Conservation (phyloP, 148 eudicot species). For the Fallopia convolvulus region DNA sequence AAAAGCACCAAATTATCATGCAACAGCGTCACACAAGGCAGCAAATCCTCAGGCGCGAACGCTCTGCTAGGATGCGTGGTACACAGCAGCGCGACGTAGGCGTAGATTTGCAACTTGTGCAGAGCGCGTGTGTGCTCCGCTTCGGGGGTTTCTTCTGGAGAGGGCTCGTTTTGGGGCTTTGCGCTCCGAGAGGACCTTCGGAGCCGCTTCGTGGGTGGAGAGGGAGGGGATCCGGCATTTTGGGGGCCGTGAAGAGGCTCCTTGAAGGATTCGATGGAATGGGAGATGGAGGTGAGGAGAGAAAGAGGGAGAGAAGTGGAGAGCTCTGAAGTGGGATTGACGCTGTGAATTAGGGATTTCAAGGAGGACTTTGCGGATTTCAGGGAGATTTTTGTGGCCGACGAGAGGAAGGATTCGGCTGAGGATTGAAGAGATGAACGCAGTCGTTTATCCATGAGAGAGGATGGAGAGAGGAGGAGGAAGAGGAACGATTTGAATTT, state of each 20-base stretch:
- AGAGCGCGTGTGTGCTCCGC: slow-evolving; percentile 8
- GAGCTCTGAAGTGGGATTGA: slow-evolving; percentile 38
- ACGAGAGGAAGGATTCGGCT: slow-evolving; percentile 61
- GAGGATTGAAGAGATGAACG: slow-evolving; percentile 70
- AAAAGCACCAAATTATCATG: slow-evolving; percentile 75
- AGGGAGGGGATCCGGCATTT: slow-evolving; percentile 24
- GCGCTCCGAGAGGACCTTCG: slow-evolving; percentile 40
- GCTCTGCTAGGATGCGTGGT: slow-evolving; percentile 47
- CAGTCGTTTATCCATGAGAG: slow-evolving; percentile 77
- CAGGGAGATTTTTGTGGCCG: slow-evolving; percentile 45
- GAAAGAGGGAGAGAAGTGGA: slow-evolving; percentile 51
- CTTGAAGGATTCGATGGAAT: slow-evolving; percentile 42
- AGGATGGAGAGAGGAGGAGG: background rate
- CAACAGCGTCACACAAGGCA: slow-evolving; percentile 54
- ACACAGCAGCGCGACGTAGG: slow-evolving; percentile 46
- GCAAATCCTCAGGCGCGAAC: slow-evolving; percentile 45
- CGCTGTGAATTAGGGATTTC: slow-evolving; percentile 53
- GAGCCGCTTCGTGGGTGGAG: slow-evolving; percentile 35
- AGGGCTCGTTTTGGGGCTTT: slow-evolving; percentile 12
- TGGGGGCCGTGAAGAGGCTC: background rate
- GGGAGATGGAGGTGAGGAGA: slow-evolving; percentile 45
- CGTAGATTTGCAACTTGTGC: slow-evolving; percentile 44
- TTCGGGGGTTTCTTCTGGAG: slow-evolving; percentile 12
- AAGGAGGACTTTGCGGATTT: slow-evolving; percentile 59
- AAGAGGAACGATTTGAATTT: slow-evolving; percentile 13